A percentile compares a stretch with the other conserved stretches of the same genome.
Conservation (phyloP, 106 monocot genomes). For the Triglochin maritima region DNA sequence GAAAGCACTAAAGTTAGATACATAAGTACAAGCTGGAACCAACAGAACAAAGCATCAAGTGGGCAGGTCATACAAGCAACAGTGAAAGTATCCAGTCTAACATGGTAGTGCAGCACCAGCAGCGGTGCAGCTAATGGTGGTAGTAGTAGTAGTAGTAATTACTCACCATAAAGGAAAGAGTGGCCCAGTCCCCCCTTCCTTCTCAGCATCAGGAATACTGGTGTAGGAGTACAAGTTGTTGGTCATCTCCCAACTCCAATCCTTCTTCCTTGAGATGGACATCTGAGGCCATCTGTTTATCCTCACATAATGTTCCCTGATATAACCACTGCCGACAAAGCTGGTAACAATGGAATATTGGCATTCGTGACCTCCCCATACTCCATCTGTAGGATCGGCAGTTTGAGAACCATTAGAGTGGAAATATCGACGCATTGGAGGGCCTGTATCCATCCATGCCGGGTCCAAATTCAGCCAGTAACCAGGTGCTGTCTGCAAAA, state of each 20-base stretch:
- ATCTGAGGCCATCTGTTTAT: conserved; percentile 59
- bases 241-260: conserved; percentile 29
- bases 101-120: no score
- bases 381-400: conserved; percentile 43
- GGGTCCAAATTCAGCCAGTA: conserved; percentile 71
- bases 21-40: no score
- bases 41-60: no score
- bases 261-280: conserved; percentile 44
- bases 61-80: no score
- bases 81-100: no score
- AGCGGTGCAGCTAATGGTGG: no score
- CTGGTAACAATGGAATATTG: conserved; percentile 54
- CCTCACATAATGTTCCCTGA: conserved; percentile 65
- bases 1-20: no score
- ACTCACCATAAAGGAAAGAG: no score
- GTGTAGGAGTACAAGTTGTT: no score
- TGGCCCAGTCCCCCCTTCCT: no score
- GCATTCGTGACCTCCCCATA: conserved; percentile 81
- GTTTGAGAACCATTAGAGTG: conserved; percentile 58
- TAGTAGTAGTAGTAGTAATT: no score
- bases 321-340: conserved; percentile 30
- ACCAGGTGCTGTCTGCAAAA: conserved; percentile 43
- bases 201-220: no score
- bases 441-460: conserved; percentile 40
- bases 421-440: conserved; percentile 25